phyloP scores from a whole-genome alignment of 768 basidiomycete genomes.

The Coprinellus micaceus region DNA sequence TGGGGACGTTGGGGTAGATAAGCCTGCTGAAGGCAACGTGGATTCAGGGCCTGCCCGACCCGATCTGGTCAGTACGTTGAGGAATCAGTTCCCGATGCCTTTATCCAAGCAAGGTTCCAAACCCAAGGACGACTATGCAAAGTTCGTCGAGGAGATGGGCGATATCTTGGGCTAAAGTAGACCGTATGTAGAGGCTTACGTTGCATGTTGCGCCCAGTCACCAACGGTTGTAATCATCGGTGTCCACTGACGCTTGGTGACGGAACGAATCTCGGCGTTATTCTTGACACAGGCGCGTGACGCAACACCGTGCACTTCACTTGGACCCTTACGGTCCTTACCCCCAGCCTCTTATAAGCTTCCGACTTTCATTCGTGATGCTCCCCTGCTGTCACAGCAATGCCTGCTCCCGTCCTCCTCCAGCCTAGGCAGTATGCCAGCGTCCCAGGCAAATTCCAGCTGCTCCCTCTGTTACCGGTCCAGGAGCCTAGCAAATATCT shows the following conservation, averaged over 20 bases:
- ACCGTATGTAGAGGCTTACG: not conserved
- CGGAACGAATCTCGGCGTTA: not conserved
- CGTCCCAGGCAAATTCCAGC: conserved; percentile 53
- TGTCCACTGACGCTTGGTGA: too few species aligned
- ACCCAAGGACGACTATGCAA: conserved; percentile 67
- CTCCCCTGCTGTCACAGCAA: not conserved
- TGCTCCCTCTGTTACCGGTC: conserved; percentile 66
- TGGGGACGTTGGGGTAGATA: conserved; percentile 11
- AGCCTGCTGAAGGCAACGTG: conserved; percentile 11
- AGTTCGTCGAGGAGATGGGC: conserved; percentile 72
- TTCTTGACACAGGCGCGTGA: too few species aligned
- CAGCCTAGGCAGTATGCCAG: conserved; percentile 66
- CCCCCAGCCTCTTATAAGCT: not conserved
- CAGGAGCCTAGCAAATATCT: conserved; percentile 49
- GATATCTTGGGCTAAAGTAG: conserved; percentile 49
- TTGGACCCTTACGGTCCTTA: too few species aligned
- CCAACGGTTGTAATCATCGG: too few species aligned
- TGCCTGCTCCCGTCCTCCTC: conserved; percentile 41
- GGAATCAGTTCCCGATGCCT: conserved; percentile 44
- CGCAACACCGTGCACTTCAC: too few species aligned
- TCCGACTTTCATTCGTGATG: not conserved
- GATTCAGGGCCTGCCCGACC: conserved; percentile 45
- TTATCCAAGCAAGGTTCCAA: conserved; percentile 28
- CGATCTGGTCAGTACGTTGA: conserved; percentile 62
- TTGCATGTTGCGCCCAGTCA: too few species aligned